Conservation (phyloP, 139 green algal genomes). For the Zygnema circumcarinatum region DNA sequence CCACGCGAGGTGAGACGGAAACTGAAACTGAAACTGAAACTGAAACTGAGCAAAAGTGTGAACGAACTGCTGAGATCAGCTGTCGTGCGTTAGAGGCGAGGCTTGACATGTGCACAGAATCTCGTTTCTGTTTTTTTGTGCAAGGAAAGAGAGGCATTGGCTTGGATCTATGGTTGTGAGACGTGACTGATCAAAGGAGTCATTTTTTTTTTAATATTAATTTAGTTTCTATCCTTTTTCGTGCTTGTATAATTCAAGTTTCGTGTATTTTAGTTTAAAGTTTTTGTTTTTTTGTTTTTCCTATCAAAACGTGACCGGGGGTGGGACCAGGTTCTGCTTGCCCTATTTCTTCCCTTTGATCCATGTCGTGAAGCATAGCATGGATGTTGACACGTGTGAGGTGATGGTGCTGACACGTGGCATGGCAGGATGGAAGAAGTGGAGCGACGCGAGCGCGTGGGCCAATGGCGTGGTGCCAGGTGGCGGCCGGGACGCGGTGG, state of each 20-base stretch:
- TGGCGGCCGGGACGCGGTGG: not conserved
- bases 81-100: not conserved
- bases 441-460: constrained; percentile 32
- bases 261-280: no score
- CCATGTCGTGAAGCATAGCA: not conserved
- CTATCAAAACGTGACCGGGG: no score
- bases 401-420: no score
- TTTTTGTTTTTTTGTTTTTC: no score
- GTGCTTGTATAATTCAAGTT: no score
- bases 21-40: not conserved
- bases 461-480: not conserved
- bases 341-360: not conserved
- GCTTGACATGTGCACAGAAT: not conserved
- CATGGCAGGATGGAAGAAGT: constrained; percentile 38
- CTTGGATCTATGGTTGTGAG: no score
- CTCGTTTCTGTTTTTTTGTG: not conserved
- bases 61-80: not conserved
- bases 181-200: no score
- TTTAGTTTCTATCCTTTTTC: not conserved
- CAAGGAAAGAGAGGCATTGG: not conserved
- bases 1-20: not conserved
- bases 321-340: no score
- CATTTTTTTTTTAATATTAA: no score
- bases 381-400: not conserved
- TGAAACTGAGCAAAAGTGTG: not conserved